Evolutionary conservation across 306 rosid species (phyloP), one percentile per base, ranked within the genome.

Genomic region (Fagus crenata): DNA sequence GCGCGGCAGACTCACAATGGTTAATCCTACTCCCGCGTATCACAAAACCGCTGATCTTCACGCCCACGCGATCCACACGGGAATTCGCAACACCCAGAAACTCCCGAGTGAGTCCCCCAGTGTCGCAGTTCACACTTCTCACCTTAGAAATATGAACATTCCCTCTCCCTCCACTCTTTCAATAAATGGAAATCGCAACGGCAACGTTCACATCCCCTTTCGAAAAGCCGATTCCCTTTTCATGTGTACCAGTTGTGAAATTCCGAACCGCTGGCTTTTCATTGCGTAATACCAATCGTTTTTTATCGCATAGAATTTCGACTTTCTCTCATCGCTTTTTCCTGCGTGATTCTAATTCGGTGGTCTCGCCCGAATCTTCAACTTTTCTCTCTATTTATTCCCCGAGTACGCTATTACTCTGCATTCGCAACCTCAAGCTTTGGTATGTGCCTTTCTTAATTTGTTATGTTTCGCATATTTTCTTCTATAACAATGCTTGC

Each of bases 351-450:
- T 85, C 82, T 61, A 28, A 43, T 61, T 76, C 74, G 43, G 80
- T 78, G 85, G 82, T 39, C 71, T 49, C 70, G 59, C 46, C 17
- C 28, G 75, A 82, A 77, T 80, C 68, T 84, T 60, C 64, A 6
- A 39, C 40, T 31, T 79, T 59, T 17, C 42, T 54, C 4, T 18
- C 75, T 79, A 74, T 49, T 32, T 70, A 72, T 77, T 1, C 49
- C 42, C 67, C 63, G 14, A 8, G n/a, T 7, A n/a, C 18, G 35
- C n/a, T 46, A 67, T 18, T 70, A 53, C 35, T 22, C 76, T 63
- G 18, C 75, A 36, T 37, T 65, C 81, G 67, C 75, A 67, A 69
- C 40, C 80, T 70, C 58, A 58, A 35, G 32, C 32, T 69, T 59
- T 8, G 76, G 86, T 84, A 69, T 13, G 63, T 68, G 8, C 54